These are phyloP conservation scores for Chondrus crispus DNA, from an alignment of 23 red algal species.

Conservation along the genomic window DNA sequence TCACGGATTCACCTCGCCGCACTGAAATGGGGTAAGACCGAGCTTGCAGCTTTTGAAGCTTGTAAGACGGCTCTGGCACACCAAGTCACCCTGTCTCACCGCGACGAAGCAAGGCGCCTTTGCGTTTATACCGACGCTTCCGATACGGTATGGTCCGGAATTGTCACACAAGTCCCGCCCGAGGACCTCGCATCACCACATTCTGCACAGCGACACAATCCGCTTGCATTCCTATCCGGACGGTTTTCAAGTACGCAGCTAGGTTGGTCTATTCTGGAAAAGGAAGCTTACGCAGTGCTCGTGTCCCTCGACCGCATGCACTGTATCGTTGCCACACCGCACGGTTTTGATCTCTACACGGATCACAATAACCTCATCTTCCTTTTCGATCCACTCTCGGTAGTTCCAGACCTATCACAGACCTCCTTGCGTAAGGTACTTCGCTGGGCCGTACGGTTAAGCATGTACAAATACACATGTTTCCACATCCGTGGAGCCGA, in stretches of 20 bases:
- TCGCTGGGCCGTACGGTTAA: neutral
- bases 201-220: slow-evolving; percentile 1
- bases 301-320: neutral
- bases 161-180: neutral
- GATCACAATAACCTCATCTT: slow-evolving; percentile 17
- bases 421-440: slow-evolving; percentile 3
- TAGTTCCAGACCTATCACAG: neutral
- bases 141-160: neutral
- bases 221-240: neutral
- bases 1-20: neutral
- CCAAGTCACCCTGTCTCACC: neutral
- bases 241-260: neutral
- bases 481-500: neutral
- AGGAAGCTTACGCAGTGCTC: slow-evolving; percentile 16
- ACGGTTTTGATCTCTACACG: slow-evolving; percentile 13
- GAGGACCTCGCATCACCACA: neutral
- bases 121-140: slow-evolving; percentile 14
- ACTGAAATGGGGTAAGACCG: neutral
- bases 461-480: slow-evolving; percentile 5
- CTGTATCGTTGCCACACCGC: neutral
- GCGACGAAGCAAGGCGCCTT: neutral
- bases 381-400: neutral
- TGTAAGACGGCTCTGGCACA: neutral
- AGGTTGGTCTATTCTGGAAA: neutral
- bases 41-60: neutral